Conservation (phyloP, 176 grass and related monocot species). For the Neostapfia colusana region DNA sequence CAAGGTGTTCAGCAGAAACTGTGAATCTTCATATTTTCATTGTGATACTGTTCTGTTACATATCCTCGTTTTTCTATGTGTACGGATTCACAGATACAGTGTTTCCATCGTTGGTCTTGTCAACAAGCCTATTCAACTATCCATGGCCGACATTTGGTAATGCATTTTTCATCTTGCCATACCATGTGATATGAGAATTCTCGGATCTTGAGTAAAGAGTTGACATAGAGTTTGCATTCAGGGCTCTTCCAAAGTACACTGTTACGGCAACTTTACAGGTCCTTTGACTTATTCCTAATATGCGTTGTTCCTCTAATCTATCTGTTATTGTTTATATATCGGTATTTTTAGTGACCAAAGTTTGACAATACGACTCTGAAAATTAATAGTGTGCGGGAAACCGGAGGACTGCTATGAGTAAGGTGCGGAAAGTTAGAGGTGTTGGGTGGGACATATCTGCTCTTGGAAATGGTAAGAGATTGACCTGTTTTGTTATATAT, state of each 20-base stretch:
- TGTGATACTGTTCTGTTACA: background rate
- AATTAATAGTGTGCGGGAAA: constrained; percentile 89
- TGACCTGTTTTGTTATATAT: background rate
- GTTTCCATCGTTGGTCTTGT: constrained; percentile 77
- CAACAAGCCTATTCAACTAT: constrained; percentile 62
- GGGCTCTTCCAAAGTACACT: constrained; percentile 87
- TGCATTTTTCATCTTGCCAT: constrained; percentile 9
- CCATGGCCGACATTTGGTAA: constrained; percentile 86
- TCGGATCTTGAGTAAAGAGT: constrained; percentile 23
- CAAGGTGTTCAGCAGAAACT: constrained; percentile 48
- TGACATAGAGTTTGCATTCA: constrained; percentile 46
- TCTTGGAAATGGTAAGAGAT: constrained; percentile 83
- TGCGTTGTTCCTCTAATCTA: background rate
- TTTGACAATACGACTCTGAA: background rate
- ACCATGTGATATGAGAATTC: constrained; percentile 1
- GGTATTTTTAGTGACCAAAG: background rate
- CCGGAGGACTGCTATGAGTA: constrained; percentile 94
- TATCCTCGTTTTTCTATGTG: constrained; percentile 16
- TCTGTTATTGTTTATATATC: constrained; percentile 22
- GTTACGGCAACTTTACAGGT: constrained; percentile 95
- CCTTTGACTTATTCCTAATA: background rate
- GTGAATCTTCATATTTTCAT: background rate
- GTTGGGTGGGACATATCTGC: constrained; percentile 94
- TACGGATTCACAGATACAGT: constrained; percentile 60
- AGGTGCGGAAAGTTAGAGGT: constrained; percentile 74